Evolutionary conservation across 2,329 filamentous ascomycete species (phyloP), one percentile per base, ranked within the genome.

Genomic region (Neoscytalidium dimidiatum): DNA sequence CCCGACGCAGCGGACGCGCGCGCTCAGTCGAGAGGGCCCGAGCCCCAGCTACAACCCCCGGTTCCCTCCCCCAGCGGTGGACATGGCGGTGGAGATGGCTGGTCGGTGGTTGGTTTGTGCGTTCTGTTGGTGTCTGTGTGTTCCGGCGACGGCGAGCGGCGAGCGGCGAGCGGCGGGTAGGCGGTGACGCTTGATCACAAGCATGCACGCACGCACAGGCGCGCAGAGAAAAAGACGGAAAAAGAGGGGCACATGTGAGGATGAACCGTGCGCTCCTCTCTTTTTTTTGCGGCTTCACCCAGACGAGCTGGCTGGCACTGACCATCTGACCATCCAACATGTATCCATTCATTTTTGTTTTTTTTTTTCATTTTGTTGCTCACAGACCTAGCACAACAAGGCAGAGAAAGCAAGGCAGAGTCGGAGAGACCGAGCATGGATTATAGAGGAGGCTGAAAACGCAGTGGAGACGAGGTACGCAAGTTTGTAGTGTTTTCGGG

Each of bases 261-360:
- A 41, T 41, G 38, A 41, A 41, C 38, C 38, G 38, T 35, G 19
- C 49, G 49, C 33, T 17, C 49, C 19, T 31, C 13, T 29, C 33
- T 35, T 52, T 52, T 19, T 41, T 13, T 38, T 23, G 21, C 52
- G 52, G 52, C 52, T 56, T 56, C 52, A 56, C n/a, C 52, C 52
- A 56, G 52, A 56, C 52, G 52, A 56, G 52, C 52, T 53, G 49
- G 29, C 51, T 35, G n/a, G 51, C 51, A 35, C 31, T 53, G 51
- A 21, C 51, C 51, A 53, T n/a, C n/a, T n/a, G n/a, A n/a, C n/a
- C n/a, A n/a, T n/a, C 33, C 52, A 56, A 23, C 52, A 38, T 19
- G 28, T 28, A 26, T n/a, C 46, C 21, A 51, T 26, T 28, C 21
- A 48, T 9, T 13, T 33, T 23, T 14, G 31, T 33, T 19, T 23